These are phyloP conservation scores for Protomyces lactucae-debilis DNA, from an alignment of 1,139 yeast species.

Conservation along the genomic window DNA sequence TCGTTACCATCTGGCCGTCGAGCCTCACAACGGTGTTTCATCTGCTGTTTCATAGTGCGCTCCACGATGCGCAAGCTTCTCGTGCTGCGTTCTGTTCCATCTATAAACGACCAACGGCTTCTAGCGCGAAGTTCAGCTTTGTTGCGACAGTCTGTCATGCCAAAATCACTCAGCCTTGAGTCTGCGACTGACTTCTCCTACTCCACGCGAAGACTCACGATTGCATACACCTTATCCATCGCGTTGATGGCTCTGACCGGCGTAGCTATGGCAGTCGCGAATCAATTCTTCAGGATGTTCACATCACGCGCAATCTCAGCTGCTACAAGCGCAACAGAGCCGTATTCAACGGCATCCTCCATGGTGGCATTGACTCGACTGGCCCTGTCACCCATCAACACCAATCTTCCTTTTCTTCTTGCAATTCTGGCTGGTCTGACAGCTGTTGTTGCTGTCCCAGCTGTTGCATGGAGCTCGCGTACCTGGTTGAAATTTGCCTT, in stretches of 20 bases:
- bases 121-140: no score
- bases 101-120: no score
- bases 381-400: constrained; percentile 4
- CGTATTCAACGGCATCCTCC: neutral
- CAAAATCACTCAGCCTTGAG: neutral
- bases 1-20: no score
- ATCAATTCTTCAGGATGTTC: neutral
- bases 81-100: no score
- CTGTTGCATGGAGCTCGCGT: constrained; percentile 1
- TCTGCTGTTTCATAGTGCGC: no score
- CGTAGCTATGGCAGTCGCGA: constrained; percentile 1
- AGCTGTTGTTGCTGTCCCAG: neutral
- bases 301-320: neutral
- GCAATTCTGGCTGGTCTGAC: neutral
- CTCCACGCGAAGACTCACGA: neutral
- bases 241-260: constrained; percentile 9
- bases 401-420: neutral
- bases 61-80: no score
- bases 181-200: neutral
- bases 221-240: neutral
- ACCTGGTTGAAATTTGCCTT: neutral
- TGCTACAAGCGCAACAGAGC: neutral
- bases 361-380: neutral
- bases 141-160: neutral
- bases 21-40: no score